Evolutionary conservation across 2,329 filamentous ascomycete genomes (phyloP), one percentile per base, ranked within the genome.

Genomic region (Cladorrhinum sp.): DNA sequence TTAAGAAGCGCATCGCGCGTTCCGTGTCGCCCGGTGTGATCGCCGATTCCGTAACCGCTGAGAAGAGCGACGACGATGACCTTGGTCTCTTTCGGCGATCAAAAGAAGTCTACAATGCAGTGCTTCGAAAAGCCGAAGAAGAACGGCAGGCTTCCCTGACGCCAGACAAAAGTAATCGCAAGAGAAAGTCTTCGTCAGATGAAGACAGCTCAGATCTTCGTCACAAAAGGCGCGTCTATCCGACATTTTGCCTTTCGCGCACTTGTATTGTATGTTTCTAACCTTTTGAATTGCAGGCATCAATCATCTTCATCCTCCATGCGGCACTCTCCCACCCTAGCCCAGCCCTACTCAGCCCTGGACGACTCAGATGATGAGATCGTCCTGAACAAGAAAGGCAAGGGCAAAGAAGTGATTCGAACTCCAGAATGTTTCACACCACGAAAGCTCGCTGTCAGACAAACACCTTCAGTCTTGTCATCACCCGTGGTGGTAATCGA

Each of bases 1-100:
- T 72, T 61, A 67, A 70, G 62, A 67, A 68, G 24, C 67, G 66
- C 7, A 62, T 65, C 5, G 54, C 63, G 12, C 68, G 68, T 20
- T 32, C 16, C 8, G 53, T 9, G 25, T 20, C n/a, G 23, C 24
- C 53, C 20, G 23, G 16, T 13, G 22, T 4, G 24, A n/a, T 12
- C 16, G 49, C 49, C 2, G 22, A 5, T 25, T 32, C 53, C 10
- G 24, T 27, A 25, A 38, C 58, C 5, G 16, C 55, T 1, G 55
- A 51, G 8, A 65, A 68, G 27, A 36, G 59, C 6, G 67, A 70
- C 3, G 67, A 71, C 18, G 65, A 68, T 25, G 74, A 77, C 55
- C 73, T 85, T 10, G 74, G 73, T 1, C 72, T 85, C 5, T 85
- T 85, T 64, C 76, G 77, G 48, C 79, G 80, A 4, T 75, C 79